A percentile compares a stretch with the other conserved stretches of the same genome.
Conservation (phyloP, 2,329 filamentous ascomycete species). For the Calonectria hawksworthii region DNA sequence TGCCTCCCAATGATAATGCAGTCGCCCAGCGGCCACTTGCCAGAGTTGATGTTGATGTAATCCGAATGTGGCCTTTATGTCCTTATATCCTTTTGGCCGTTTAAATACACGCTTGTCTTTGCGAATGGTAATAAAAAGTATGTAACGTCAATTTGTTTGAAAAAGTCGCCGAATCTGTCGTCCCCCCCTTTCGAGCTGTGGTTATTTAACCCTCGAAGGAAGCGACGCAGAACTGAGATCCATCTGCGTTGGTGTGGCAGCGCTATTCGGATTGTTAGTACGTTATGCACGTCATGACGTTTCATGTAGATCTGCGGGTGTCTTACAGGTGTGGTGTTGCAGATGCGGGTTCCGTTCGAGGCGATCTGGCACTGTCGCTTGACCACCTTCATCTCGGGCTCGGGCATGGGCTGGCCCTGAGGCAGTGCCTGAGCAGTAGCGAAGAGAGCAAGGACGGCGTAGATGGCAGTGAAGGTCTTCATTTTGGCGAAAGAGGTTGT, state of each 20-base stretch:
- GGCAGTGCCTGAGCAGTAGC: background rate
- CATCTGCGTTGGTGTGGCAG: conserved; percentile 5
- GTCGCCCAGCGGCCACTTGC: conserved; percentile 5
- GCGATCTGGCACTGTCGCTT: conserved; percentile 6
- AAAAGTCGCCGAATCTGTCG: background rate
- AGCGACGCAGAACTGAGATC: conserved; percentile 6
- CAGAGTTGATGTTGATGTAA: background rate
- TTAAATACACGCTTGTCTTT: conserved; percentile 8
- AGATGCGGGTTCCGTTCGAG: background rate
- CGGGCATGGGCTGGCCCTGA: background rate
- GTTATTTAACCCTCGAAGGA: conserved; percentile 3
- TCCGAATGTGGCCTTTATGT: background rate
- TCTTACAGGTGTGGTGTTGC: conserved; percentile 8
- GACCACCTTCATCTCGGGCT: background rate
- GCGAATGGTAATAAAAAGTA: background rate
- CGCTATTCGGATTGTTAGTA: background rate
- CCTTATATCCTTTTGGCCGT: background rate
- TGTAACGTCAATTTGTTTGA: background rate
- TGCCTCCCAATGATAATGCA: conserved; percentile 1
- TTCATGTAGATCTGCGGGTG: background rate
- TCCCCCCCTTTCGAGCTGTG: background rate
- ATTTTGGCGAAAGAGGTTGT: background rate
- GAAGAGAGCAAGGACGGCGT: background rate
- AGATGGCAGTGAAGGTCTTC: background rate
- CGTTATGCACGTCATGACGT: background rate